Evolutionary conservation across 352 stramenopile species (phyloP).

Genomic region (Globisporangium orthogonon): DNA sequence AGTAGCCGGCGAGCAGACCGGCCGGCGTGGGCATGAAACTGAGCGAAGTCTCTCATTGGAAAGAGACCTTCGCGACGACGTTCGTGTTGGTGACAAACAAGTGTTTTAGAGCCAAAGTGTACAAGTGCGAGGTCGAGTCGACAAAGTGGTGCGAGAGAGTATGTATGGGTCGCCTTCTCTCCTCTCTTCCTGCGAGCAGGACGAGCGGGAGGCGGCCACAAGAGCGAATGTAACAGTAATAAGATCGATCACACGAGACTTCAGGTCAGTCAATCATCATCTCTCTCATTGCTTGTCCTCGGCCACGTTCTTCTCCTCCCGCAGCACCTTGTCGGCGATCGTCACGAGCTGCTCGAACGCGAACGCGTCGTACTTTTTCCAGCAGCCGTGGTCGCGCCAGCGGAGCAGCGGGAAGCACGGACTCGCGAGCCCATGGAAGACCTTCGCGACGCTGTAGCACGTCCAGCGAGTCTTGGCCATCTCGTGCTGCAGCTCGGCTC

Average conservation of each 20-base stretch:
- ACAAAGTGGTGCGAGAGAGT: not conserved
- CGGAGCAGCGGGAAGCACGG: constrained; percentile 46
- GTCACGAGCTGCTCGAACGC: constrained; percentile 71
- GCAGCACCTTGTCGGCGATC: constrained; percentile 51
- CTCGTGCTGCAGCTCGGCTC: constrained; percentile 1
- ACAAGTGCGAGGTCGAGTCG: not conserved
- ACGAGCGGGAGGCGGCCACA: not conserved
- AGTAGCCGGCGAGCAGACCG: not conserved
- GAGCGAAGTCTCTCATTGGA: constrained; percentile 4
- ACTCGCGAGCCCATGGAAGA: constrained; percentile 72
- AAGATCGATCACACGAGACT: not conserved
- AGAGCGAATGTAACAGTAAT: not conserved
- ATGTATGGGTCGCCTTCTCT: not conserved
- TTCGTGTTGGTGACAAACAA: not conserved
- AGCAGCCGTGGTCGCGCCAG: constrained; percentile 63
- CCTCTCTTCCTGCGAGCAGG: not conserved
- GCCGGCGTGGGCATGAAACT: constrained; percentile 10
- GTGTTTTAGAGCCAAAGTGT: not conserved
- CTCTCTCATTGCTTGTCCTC: too few relatives aligned
- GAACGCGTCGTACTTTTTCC: constrained; percentile 57
- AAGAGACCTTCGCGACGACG: constrained; percentile 1
- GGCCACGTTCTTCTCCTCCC: constrained; percentile 7
- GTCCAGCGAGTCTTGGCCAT: constrained; percentile 33
- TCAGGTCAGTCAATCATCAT: too few relatives aligned
- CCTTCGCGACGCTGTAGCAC: constrained; percentile 58